Conservation (phyloP, 1,284 basidiomycete genomes). For the Ceratobasidium sp. region DNA sequence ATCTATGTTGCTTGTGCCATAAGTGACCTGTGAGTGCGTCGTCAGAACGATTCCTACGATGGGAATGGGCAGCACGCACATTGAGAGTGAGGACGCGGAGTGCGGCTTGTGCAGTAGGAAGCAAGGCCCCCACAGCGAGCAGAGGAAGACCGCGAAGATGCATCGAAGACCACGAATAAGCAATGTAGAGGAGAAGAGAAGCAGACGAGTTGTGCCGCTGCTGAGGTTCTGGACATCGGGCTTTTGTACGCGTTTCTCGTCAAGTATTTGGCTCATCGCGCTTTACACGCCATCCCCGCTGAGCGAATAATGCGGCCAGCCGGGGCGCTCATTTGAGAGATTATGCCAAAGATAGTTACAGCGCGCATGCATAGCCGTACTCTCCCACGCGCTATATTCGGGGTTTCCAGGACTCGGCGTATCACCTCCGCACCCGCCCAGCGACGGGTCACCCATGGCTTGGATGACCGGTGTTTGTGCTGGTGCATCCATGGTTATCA, state of each 20-base stretch:
- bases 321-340: neutral
- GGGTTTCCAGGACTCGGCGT: neutral
- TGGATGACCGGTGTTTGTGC: neutral
- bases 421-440: neutral
- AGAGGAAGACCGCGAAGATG: slow-evolving; percentile 26
- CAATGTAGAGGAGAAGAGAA: neutral
- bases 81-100: slow-evolving; percentile 8
- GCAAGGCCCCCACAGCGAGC: slow-evolving; percentile 19
- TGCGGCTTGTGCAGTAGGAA: slow-evolving; percentile 15
- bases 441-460: neutral
- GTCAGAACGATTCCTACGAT: neutral
- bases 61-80: neutral
- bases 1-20: slow-evolving; percentile 35
- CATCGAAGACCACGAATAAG: slow-evolving; percentile 1
- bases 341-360: slow-evolving; percentile 7
- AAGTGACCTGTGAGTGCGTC: slow-evolving; percentile 9
- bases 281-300: neutral
- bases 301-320: slow-evolving; percentile 28
- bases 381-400: neutral
- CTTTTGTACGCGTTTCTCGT: slow-evolving; percentile 9
- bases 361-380: neutral
- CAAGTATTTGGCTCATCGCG: neutral
- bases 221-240: neutral
- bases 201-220: slow-evolving; percentile 9
- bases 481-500: neutral